Base-by-base conservation (phyloP, 306 rosid species). In the Vachellia pachyceras region DNA sequence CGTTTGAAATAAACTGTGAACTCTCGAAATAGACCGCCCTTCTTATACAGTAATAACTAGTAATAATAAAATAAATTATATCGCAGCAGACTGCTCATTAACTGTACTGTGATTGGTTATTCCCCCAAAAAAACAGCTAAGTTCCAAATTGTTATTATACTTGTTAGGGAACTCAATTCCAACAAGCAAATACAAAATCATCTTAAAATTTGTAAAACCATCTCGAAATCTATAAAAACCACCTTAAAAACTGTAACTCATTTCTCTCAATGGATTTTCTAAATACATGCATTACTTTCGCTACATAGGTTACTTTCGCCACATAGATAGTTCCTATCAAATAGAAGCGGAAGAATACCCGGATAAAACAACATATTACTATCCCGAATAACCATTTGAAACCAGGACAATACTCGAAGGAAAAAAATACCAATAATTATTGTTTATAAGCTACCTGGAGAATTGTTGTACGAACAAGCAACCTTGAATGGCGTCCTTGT, bases 391-490 rank as follows among this genome's bases (percentile, higher is more conserved):
- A 36, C 49, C 69, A 6, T 72, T 44, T 72, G 29, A 79, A 45
- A 33, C 18, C 63, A 35, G 29, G 29, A 45, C 22, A 22, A 33
- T 60, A 7, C 8, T 45, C 33, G 39, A 54, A 13, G 7, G 10
- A 29, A n/a, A 25, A 71, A 3, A 18, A 49, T 35, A 18, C 37
- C 39, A 17, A 10, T 42, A 39, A 7, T 15, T 20, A 72, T 7
- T 39, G 55, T n/a, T 18, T 1, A 45, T 41, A 76, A n/a, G 49
- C 39, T 73, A 94, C 98, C 97, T 89, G 93, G 81, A 87, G 73
- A 57, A 60, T 85, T 85, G 57, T 88, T 79, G 77, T 75, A 80
- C 18, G 85, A 89, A 76, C 88, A 85, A 14, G 88, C 79, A 83
- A 83, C 79, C 75, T 47, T 84, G 63, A 85, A 76, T 35, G 87